These are phyloP conservation scores for Sporothrix euskadiensis DNA, from an alignment of 2,329 filamentous ascomycete species.

Conservation along the genomic window DNA sequence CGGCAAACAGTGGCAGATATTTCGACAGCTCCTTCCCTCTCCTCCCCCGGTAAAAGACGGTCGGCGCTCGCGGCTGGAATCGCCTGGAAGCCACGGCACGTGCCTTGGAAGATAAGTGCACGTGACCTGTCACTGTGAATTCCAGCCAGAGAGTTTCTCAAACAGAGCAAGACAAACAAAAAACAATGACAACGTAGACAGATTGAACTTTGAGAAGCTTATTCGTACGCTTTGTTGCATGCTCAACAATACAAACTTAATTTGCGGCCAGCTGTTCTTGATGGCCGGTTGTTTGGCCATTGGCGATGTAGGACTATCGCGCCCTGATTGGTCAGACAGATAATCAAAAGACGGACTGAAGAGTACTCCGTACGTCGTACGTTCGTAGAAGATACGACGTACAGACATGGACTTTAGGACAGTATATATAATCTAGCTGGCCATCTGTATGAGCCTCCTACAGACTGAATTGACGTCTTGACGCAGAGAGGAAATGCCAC, in stretches of 20 bases:
- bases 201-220: background rate
- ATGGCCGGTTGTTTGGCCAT: background rate
- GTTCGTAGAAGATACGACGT: too few relatives aligned
- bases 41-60: constrained; percentile 8
- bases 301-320: background rate
- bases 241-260: background rate
- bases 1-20: constrained; percentile 15
- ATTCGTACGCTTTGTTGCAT: background rate
- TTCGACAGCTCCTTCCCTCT: constrained; percentile 23
- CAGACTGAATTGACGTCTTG: background rate
- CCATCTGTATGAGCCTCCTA: background rate
- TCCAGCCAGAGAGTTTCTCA: background rate
- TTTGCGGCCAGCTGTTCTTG: background rate
- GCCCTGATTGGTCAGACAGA: background rate
- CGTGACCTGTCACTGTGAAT: background rate
- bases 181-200: background rate
- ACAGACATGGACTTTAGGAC: too few relatives aligned
- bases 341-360: background rate
- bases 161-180: background rate
- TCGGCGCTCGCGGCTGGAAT: constrained; percentile 12
- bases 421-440: background rate
- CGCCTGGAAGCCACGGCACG: constrained; percentile 15
- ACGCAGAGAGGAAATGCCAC: background rate
- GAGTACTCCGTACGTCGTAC: too few relatives aligned
- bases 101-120: background rate